Evolutionary conservation across 2,329 filamentous ascomycete species (phyloP), one percentile per base, ranked within the genome.

Genomic region (Thermomyces lanuginosus): DNA sequence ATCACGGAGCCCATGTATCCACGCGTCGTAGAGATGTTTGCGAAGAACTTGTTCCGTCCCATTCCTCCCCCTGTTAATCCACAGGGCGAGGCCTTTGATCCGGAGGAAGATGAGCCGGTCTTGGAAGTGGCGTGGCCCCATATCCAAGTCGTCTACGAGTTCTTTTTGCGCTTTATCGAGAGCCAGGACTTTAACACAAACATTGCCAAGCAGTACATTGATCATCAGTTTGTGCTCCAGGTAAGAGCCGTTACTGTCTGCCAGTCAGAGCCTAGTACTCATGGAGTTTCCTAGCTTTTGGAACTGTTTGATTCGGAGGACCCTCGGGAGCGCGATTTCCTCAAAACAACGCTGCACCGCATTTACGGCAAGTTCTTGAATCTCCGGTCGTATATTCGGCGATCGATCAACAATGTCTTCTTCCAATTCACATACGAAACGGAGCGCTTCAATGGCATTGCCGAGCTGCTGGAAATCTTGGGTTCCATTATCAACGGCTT

Each of bases 111-210:
- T 42, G 89, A 98, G 51, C 89, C 89, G 1, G 89, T 98, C 17
- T 65, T 98, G 31, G 89, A 98, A 60, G 89, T 98, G 18, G 89
- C 89, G 4, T 98, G 89, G 89, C 89, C 89, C 5, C 89, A 98
- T 52, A 98, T 98, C 34, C 89, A 98, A 58, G 89, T 98, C 30
- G 89, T 98, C 21, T 98, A 98, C 56, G 89, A 98, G 56, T 98
- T 98, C 64, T 98, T 98, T 64, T 64, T 98, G 36, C 72, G 89
- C 33, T 98, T 98, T 58, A 98, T 98, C 42, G 89, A 98, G 56
- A 95, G 89, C 56, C 89, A 93, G 53, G 89, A 98, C 55, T 98
- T 98, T 67, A 98, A 95, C 63, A 98, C 89, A 41, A 98, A 98
- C 57, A 93, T 93, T 45, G 89, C 89, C 41, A 98, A 98, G 61